Conservation (phyloP, 345 rosid species). For the Acer saccharum region DNA sequence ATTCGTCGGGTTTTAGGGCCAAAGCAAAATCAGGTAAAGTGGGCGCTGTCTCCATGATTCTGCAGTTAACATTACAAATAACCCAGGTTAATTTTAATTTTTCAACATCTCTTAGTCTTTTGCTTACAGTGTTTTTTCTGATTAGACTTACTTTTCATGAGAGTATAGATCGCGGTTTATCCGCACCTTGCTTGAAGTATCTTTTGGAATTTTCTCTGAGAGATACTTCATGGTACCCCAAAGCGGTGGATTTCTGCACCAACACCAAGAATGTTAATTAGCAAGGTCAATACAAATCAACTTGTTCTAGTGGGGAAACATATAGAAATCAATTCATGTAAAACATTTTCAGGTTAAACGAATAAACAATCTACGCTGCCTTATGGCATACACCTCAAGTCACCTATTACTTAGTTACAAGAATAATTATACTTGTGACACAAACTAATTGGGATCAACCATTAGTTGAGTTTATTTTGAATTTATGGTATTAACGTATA, state of each 20-base stretch:
- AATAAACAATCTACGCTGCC: not conserved
- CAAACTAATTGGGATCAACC: not conserved
- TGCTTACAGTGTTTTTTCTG: not conserved
- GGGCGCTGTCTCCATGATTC: conserved; percentile 98
- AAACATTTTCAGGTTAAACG: not conserved
- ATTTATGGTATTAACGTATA: not conserved
- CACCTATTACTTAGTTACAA: not conserved
- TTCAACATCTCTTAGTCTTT: not conserved
- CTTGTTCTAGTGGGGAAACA: not conserved
- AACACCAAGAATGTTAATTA: not conserved
- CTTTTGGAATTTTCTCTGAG: conserved; percentile 89
- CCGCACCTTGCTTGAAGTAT: conserved; percentile 91
- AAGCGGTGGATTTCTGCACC: conserved; percentile 77
- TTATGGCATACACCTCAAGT: not conserved
- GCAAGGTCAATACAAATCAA: not conserved
- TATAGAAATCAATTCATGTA: not conserved
- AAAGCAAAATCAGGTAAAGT: conserved; percentile 91
- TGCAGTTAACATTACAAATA: conserved; percentile 26
- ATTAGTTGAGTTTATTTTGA: not conserved
- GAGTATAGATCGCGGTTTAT: conserved; percentile 90
- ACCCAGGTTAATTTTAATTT: conserved; percentile 4
- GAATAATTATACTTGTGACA: not conserved
- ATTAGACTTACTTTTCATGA: conserved; percentile 68
- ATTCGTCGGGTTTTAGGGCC: conserved; percentile 92
- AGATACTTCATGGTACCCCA: conserved; percentile 95